Evolutionary conservation across 352 stramenopile species (phyloP), one percentile per base, ranked within the genome.

Genomic region (Phytophthora sansomeana): DNA sequence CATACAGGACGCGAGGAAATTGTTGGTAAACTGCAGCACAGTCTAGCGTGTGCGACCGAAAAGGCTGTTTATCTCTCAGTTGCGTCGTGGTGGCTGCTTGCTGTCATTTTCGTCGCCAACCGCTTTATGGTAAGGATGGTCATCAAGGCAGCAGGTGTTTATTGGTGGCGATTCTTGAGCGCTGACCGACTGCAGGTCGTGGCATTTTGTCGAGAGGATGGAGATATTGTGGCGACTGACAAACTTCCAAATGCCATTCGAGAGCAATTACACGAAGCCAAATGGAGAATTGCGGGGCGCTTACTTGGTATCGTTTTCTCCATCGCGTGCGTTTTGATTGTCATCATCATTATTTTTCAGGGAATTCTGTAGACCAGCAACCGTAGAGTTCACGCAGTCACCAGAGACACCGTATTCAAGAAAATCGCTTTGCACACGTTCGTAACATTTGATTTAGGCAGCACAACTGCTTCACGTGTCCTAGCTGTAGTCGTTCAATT

Each of bases 81-180:
- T 43, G 58, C 81, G 17, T 89, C 77, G 19, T 93, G 83, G 83
- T 90, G 83, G 85, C 70, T 91, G 10, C 30, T 90, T 14, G 28
- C 82, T 8, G 66, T 88, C n/a, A 38, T 90, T 8, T 71, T 77
- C 35, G 26, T 81, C 2, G 63, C 70, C 17, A 82, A 77, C 53
- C 78, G 82, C 6, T 82, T 91, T 19, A 60, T 60, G 5, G 59
- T 72, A 35, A 69, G 70, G 14, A 83, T 90, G 78, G 9, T 87
- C 21, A 55, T 90, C 43, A 79, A 83, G 49, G 58, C 67, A 8
- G 58, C 57, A 10, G 78, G 71, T 6, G 47, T 87, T 17, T 52
- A 71, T 16, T 90, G 78, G 77, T 93, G 85, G 85, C 72, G 81
- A 4, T 85, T 67, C 42, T 43, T 92, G 35, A 91, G 77, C 54